Evolutionary conservation across 177 flowering plant genomes (phyloP).

Genomic region (Vitis hybrid): DNA sequence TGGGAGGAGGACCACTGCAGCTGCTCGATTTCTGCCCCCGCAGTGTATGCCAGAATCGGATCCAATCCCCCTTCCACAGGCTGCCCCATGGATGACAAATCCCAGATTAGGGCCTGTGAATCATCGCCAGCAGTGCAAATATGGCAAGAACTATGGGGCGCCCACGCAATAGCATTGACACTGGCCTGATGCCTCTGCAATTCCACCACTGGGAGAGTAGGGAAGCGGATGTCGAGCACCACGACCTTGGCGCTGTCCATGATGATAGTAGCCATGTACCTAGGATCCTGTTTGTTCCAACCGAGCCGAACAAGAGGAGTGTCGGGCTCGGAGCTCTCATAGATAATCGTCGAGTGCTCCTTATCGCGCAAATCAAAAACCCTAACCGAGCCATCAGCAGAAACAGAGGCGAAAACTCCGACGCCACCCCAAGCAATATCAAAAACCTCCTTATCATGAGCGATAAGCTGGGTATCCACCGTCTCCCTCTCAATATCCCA

Average conservation of each 20-base stretch:
- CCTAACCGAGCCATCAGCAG: slow-evolving; percentile 76
- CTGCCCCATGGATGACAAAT: slow-evolving; percentile 86
- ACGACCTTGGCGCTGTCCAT: slow-evolving; percentile 96
- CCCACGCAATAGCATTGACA: slow-evolving; percentile 98
- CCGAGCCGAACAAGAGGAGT: slow-evolving; percentile 74
- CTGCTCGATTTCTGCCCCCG: slow-evolving; percentile 96
- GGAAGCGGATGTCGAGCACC: slow-evolving; percentile 84
- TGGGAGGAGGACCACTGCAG: slow-evolving; percentile 93
- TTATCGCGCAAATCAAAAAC: slow-evolving; percentile 76
- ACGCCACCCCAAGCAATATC: slow-evolving; percentile 94
- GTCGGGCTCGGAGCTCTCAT: slow-evolving; percentile 77
- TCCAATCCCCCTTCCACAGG: slow-evolving; percentile 89
- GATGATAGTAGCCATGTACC: slow-evolving; percentile 97
- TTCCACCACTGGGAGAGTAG: slow-evolving; percentile 87
- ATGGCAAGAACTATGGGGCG: slow-evolving; percentile 92
- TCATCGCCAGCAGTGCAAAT: slow-evolving; percentile 97
- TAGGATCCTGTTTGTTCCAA: slow-evolving; percentile 87
- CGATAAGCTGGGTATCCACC: slow-evolving; percentile 78
- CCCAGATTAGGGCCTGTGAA: slow-evolving; percentile 91
- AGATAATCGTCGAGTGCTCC: slow-evolving; percentile 85
- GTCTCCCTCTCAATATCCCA: slow-evolving; percentile 76
- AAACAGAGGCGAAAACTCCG: slow-evolving; percentile 82
- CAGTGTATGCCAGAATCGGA: slow-evolving; percentile 87
- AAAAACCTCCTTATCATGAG: slow-evolving; percentile 84
- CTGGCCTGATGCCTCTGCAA: slow-evolving; percentile 89